These are phyloP conservation scores for Aphanomyces invadans DNA, from an alignment of 352 stramenopile species.

Conservation along the genomic window DNA sequence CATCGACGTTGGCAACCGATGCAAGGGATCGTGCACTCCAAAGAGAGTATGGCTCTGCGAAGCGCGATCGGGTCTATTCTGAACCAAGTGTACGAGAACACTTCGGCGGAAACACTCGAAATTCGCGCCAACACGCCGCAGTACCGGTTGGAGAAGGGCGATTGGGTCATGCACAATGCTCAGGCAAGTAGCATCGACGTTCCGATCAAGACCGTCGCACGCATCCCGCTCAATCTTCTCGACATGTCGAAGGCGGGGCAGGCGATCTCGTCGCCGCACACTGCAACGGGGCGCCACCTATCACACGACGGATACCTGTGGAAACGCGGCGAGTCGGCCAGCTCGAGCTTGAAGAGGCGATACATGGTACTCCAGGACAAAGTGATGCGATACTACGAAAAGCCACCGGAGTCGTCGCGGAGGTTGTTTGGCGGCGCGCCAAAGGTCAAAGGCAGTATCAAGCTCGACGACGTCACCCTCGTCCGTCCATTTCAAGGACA, in stretches of 20 bases:
- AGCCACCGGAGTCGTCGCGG: slow-evolving; percentile 64
- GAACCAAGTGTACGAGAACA: slow-evolving; percentile 70
- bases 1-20: slow-evolving; percentile 67
- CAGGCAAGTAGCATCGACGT: slow-evolving; percentile 66
- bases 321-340: slow-evolving; percentile 76
- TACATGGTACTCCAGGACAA: slow-evolving; percentile 80
- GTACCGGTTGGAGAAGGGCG: slow-evolving; percentile 76
- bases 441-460: slow-evolving; percentile 61
- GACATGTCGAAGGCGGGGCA: slow-evolving; percentile 43
- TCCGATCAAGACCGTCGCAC: slow-evolving; percentile 71
- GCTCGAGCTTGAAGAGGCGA: slow-evolving; percentile 57
- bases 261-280: slow-evolving; percentile 30
- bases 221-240: slow-evolving; percentile 63
- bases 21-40: slow-evolving; percentile 61
- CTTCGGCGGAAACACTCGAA: slow-evolving; percentile 73
- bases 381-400: slow-evolving; percentile 77
- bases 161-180: slow-evolving; percentile 75
- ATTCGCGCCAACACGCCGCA: slow-evolving; percentile 84
- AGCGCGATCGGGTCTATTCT: slow-evolving; percentile 61
- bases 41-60: slow-evolving; percentile 77
- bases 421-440: slow-evolving; percentile 36
- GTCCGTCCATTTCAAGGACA: slow-evolving; percentile 51
- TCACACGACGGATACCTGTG: slow-evolving; percentile 62
- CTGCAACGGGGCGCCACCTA: slow-evolving; percentile 9
- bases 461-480: slow-evolving; percentile 72